A percentile compares a stretch with the other conserved stretches of the same genome.
Evolutionary conservation across 106 monocot species (phyloP).

Genomic region (Apostasia ramifera): DNA sequence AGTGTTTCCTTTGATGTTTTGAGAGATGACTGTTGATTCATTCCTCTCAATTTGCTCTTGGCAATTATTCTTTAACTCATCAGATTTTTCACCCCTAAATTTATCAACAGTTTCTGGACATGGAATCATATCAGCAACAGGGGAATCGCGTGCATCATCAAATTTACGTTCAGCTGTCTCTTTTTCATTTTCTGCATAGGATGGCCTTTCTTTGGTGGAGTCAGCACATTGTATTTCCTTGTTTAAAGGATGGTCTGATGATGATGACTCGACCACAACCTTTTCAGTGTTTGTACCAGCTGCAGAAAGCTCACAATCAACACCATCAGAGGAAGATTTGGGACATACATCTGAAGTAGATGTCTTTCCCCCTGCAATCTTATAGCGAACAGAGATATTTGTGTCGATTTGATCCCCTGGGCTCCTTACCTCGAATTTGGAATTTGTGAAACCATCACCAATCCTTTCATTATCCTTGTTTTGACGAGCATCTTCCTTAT

Average conservation of each 20-base stretch:
- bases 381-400: conserved; percentile 17
- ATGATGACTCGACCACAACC: conserved; percentile 6
- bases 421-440: conserved; percentile 15
- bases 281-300: conserved; percentile 13
- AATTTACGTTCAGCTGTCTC: conserved; percentile 6
- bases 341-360: conserved; percentile 3
- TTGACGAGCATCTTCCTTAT: conserved; percentile 7
- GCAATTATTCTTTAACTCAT: not conserved
- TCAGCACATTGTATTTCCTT: not conserved
- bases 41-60: conserved; percentile 21
- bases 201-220: conserved; percentile 7
- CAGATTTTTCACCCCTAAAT: conserved; percentile 10
- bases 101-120: conserved; percentile 14
- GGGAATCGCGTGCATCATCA: conserved; percentile 1
- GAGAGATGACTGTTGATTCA: not conserved
- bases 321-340: conserved; percentile 10
- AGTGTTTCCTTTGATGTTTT: conserved; percentile 11
- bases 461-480: conserved; percentile 1
- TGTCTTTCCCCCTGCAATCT: conserved; percentile 22
- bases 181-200: conserved; percentile 7
- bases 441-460: conserved; percentile 7
- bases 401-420: conserved; percentile 22
- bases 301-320: conserved; percentile 6
- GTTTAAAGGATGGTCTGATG: not conserved
- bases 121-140: conserved; percentile 5